phyloP scores from a whole-genome alignment of 345 rosid genomes.

The Garcia nutans region DNA sequence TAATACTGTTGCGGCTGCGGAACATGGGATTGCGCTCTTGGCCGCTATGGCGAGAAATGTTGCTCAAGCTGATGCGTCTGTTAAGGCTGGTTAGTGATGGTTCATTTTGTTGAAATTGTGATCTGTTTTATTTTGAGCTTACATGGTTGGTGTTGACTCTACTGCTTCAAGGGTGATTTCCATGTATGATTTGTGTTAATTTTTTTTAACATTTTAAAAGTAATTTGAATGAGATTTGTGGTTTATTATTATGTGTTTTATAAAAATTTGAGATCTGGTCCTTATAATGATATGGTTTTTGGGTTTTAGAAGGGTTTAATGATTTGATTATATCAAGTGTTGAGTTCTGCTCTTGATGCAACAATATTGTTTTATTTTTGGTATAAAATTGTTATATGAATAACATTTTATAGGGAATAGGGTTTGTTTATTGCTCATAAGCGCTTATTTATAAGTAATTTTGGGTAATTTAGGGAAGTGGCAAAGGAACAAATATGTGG shows the following conservation, averaged over 20 bases:
- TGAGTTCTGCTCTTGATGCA: slow-evolving; percentile 1
- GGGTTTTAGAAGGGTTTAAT: neutral
- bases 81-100: slow-evolving; percentile 72
- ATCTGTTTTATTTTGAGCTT: neutral
- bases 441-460: neutral
- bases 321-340: neutral
- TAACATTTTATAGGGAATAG: neutral
- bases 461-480: slow-evolving; percentile 19
- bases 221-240: too few relatives aligned
- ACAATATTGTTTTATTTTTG: neutral
- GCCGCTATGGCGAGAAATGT: slow-evolving; percentile 27
- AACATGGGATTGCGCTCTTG: slow-evolving; percentile 24
- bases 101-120: neutral
- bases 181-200: slow-evolving; percentile 1
- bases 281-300: neutral
- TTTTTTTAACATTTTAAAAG: neutral
- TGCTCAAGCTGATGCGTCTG: slow-evolving; percentile 30
- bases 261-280: slow-evolving; percentile 2
- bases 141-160: neutral
- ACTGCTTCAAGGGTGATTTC: neutral
- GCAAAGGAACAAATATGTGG: slow-evolving; percentile 27
- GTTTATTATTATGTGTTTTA: neutral
- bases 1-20: slow-evolving; percentile 26
- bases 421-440: neutral
- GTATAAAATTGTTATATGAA: neutral